These are phyloP conservation scores for Verticillium albo-atrum DNA, from an alignment of 2,329 filamentous ascomycete species.

Conservation along the genomic window DNA sequence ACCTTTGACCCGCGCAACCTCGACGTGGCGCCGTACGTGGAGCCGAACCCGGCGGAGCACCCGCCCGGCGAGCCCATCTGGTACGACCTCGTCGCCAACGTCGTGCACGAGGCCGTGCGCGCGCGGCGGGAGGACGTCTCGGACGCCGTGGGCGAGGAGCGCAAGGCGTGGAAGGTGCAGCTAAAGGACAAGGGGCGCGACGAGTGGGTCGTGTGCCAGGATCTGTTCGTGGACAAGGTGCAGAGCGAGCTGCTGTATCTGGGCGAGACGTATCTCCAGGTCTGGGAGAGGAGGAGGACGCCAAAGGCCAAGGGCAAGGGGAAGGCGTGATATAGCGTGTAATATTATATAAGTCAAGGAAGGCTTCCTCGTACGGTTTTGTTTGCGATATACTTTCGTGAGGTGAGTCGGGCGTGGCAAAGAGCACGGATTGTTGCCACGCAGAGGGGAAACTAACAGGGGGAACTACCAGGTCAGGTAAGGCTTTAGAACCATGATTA, in stretches of 20 bases:
- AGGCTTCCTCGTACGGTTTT: no score
- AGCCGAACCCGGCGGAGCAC: conserved; percentile 72
- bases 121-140: conserved; percentile 73
- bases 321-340: conserved; percentile 21
- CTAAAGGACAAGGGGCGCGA: conserved; percentile 74
- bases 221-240: conserved; percentile 86
- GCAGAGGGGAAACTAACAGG: no score
- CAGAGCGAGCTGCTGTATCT: conserved; percentile 87
- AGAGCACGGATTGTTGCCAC: no score
- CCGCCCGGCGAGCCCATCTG: conserved; percentile 76
- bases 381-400: no score
- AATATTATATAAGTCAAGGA: no score
- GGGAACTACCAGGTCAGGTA: no score
- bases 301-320: conserved; percentile 33
- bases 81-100: conserved; percentile 95
- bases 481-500: no score
- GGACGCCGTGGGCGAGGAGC: conserved; percentile 73
- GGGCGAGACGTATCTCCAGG: conserved; percentile 90
- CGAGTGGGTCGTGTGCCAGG: conserved; percentile 91
- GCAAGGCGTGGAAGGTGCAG: conserved; percentile 92
- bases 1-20: conserved; percentile 83
- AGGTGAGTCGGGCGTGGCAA: no score
- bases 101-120: conserved; percentile 80
- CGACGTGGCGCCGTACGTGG: conserved; percentile 86
- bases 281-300: conserved; percentile 82